These are phyloP conservation scores for Coniochaeta hoffmannii DNA, from an alignment of 2,329 filamentous ascomycete species.

Conservation along the genomic window DNA sequence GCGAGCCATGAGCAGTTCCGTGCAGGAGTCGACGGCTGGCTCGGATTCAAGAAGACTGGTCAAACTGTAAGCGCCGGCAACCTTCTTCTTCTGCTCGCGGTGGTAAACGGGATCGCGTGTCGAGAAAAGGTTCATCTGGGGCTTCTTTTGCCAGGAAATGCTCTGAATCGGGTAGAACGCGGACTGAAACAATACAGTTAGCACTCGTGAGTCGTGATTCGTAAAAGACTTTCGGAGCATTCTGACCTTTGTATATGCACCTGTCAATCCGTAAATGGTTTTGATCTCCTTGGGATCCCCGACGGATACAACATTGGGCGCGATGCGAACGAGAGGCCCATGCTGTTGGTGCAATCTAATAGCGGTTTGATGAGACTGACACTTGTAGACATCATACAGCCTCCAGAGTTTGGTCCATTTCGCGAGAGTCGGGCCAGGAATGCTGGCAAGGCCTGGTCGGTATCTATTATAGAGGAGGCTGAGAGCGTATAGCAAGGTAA, in stretches of 20 bases:
- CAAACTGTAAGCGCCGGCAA: slow-evolving; percentile 2
- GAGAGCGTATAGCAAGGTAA: background rate
- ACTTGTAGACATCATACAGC: slow-evolving; percentile 3
- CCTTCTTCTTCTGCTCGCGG: slow-evolving; percentile 4
- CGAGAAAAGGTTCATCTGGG: slow-evolving; percentile 4
- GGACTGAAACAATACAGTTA: background rate
- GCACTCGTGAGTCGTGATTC: background rate
- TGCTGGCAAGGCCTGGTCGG: slow-evolving; percentile 2
- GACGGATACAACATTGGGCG: slow-evolving; percentile 2
- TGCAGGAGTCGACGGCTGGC: slow-evolving; percentile 1
- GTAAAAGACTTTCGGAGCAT: background rate
- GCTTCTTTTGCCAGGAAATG: slow-evolving; percentile 3
- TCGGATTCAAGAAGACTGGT: slow-evolving; percentile 2
- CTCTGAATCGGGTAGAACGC: slow-evolving; percentile 3
- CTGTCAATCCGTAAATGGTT: slow-evolving; percentile 1
- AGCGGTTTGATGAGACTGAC: background rate
- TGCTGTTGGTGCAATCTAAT: slow-evolving; percentile 1
- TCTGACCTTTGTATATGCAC: slow-evolving; percentile 2
- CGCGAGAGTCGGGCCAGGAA: slow-evolving; percentile 2
- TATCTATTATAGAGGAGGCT: background rate
- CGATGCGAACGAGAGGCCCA: slow-evolving; percentile 3
- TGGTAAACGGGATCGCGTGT: slow-evolving; percentile 1
- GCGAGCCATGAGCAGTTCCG: background rate
- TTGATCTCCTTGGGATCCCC: slow-evolving; percentile 4
- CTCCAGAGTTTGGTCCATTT: slow-evolving; percentile 4